Evolutionary conservation across 1,284 basidiomycete genomes (phyloP).

Genomic region (Rhizoctonia solani): DNA sequence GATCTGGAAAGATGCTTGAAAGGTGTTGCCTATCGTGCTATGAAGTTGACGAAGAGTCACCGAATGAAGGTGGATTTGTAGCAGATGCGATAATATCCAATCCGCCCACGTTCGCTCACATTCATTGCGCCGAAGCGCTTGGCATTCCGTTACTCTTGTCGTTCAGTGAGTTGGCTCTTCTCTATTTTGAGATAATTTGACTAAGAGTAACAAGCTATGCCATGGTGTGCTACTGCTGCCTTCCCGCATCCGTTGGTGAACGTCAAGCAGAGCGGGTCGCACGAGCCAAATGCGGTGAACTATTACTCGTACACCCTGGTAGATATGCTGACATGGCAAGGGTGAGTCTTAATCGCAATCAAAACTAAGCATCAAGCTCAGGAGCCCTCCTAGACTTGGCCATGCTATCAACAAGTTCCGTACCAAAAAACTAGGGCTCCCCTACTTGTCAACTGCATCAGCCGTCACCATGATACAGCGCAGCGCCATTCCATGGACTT

Average conservation of each 20-base stretch:
- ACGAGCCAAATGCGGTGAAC: slow-evolving; percentile 57
- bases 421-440: slow-evolving; percentile 54
- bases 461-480: slow-evolving; percentile 60
- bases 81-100: slow-evolving; percentile 68
- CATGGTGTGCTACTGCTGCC: slow-evolving; percentile 63
- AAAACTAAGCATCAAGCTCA: slow-evolving; percentile 36
- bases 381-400: slow-evolving; percentile 56
- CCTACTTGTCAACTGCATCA: slow-evolving; percentile 52
- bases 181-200: background rate
- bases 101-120: slow-evolving; percentile 64
- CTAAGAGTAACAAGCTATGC: slow-evolving; percentile 57
- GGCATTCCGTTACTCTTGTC: slow-evolving; percentile 61
- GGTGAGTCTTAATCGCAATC: slow-evolving; percentile 46
- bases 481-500: slow-evolving; percentile 67
- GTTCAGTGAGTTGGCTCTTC: slow-evolving; percentile 54
- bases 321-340: slow-evolving; percentile 61
- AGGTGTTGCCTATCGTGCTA: slow-evolving; percentile 61
- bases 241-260: slow-evolving; percentile 69
- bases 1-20: slow-evolving; percentile 56
- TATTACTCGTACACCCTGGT: slow-evolving; percentile 60
- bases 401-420: slow-evolving; percentile 65
- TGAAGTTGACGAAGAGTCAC: slow-evolving; percentile 51
- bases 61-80: slow-evolving; percentile 53
- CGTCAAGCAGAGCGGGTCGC: slow-evolving; percentile 54
- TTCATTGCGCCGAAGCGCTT: slow-evolving; percentile 65